Conservation (phyloP, 2,329 filamentous ascomycete species). For the Huntiella omanensis region DNA sequence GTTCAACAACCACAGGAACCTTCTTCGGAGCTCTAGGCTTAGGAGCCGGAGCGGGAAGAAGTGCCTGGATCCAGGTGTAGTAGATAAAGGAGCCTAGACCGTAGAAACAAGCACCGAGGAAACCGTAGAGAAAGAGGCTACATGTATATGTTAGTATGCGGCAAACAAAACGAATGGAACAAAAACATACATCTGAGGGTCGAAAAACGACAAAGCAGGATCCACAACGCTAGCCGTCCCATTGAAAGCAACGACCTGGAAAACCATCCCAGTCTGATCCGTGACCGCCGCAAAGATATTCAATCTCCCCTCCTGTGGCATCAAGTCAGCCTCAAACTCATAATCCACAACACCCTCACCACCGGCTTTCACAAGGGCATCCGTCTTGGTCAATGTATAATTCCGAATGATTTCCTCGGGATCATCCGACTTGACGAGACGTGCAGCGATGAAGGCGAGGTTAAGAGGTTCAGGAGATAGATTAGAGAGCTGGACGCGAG, state of each 20-base stretch:
- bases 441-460: conserved; percentile 59
- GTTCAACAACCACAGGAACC: conserved; percentile 40
- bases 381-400: conserved; percentile 59
- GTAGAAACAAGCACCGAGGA: conserved; percentile 60
- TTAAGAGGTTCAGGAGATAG: conserved; percentile 58
- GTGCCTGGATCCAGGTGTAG: conserved; percentile 88
- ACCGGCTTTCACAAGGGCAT: conserved; percentile 54
- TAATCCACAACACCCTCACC: conserved; percentile 61
- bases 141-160: not conserved
- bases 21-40: conserved; percentile 54
- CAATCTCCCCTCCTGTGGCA: conserved; percentile 72
- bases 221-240: conserved; percentile 75
- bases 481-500: conserved; percentile 69
- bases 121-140: conserved; percentile 93
- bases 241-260: conserved; percentile 64
- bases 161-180: not conserved
- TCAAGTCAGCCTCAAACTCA: conserved; percentile 76
- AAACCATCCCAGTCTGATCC: conserved; percentile 46
- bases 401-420: conserved; percentile 51
- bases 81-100: conserved; percentile 91
- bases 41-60: conserved; percentile 62
- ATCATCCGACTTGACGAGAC: conserved; percentile 40
- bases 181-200: conserved; percentile 69
- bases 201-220: conserved; percentile 75
- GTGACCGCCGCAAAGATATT: conserved; percentile 58